Evolutionary conservation across 164 flowering plant species (phyloP).

Genomic region (Magnolia changhungtana): DNA sequence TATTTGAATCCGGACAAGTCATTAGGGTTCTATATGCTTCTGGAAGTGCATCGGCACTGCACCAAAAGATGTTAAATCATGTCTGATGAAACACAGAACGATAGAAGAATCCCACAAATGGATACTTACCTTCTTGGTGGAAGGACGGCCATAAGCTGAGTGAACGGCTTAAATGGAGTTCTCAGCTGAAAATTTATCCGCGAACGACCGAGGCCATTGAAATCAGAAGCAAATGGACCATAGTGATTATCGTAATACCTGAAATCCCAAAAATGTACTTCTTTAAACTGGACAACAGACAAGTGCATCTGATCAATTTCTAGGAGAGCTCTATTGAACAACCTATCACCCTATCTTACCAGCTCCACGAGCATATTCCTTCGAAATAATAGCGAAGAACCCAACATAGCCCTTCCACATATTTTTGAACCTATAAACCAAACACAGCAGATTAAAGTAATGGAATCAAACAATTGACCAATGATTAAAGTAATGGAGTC

Average conservation of each 20-base stretch:
- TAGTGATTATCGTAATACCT: slow-evolving; percentile 54
- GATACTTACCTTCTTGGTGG: slow-evolving; percentile 48
- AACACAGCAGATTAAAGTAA: too few species aligned
- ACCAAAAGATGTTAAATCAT: background rate
- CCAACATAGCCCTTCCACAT: slow-evolving; percentile 57
- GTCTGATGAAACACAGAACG: background rate
- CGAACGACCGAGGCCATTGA: slow-evolving; percentile 30
- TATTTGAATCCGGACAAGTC: slow-evolving; percentile 23
- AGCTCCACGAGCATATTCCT: slow-evolving; percentile 54
- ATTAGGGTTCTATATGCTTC: slow-evolving; percentile 28
- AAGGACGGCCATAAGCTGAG: slow-evolving; percentile 53
- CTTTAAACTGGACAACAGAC: background rate
- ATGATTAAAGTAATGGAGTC: too few species aligned
- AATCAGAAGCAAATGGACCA: slow-evolving; percentile 60
- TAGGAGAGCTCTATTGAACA: background rate
- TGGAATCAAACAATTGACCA: too few species aligned
- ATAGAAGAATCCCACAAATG: background rate
- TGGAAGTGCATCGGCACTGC: slow-evolving; percentile 41
- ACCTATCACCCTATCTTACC: slow-evolving; percentile 32
- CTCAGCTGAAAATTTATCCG: slow-evolving; percentile 32
- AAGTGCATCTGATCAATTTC: background rate
- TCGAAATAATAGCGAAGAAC: slow-evolving; percentile 43
- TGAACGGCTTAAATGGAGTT: slow-evolving; percentile 48
- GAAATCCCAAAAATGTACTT: background rate
- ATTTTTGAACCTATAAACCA: slow-evolving; percentile 33